A percentile compares a stretch with the other conserved stretches of the same genome.
These are phyloP conservation scores for Kluyveromyces aestuarii DNA, from an alignment of 805 yeast genomes.

Conservation along the genomic window DNA sequence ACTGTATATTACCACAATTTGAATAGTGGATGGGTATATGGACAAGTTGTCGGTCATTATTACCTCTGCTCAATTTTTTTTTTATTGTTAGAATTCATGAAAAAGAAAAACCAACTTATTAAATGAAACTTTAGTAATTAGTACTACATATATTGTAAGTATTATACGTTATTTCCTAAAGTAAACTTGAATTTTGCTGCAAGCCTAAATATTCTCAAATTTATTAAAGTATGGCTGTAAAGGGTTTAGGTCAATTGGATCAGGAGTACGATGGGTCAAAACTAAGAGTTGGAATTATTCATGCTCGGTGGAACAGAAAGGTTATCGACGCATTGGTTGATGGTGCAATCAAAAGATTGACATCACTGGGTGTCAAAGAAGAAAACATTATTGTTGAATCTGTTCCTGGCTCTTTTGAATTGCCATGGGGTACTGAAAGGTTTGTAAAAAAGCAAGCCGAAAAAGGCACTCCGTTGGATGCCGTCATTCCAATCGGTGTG, in stretches of 20 bases:
- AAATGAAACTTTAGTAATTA: no score
- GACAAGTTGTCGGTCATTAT: no score
- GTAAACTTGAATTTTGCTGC: not conserved
- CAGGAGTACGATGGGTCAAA: conserved; percentile 57
- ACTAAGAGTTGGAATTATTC: conserved; percentile 75
- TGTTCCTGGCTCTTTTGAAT: conserved; percentile 92
- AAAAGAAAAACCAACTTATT: no score
- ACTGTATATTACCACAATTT: not conserved
- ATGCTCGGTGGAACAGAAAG: conserved; percentile 88
- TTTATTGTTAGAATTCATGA: no score
- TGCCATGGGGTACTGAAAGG: conserved; percentile 71
- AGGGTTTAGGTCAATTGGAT: conserved; percentile 72
- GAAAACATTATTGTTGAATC: conserved; percentile 73
- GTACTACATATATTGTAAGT: no score
- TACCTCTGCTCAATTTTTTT: no score
- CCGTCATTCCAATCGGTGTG: conserved; percentile 87
- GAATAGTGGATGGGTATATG: not conserved
- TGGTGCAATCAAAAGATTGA: conserved; percentile 61
- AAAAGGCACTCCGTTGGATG: conserved; percentile 53
- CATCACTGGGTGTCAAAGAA: conserved; percentile 58
- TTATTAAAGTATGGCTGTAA: conserved; percentile 49
- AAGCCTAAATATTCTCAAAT: no score
- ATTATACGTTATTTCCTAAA: not conserved
- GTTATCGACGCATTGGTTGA: conserved; percentile 71
- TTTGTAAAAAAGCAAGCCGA: conserved; percentile 37